These are phyloP conservation scores for Talaromyces funiculosus DNA, from an alignment of 2,329 filamentous ascomycete genomes.

Conservation along the genomic window DNA sequence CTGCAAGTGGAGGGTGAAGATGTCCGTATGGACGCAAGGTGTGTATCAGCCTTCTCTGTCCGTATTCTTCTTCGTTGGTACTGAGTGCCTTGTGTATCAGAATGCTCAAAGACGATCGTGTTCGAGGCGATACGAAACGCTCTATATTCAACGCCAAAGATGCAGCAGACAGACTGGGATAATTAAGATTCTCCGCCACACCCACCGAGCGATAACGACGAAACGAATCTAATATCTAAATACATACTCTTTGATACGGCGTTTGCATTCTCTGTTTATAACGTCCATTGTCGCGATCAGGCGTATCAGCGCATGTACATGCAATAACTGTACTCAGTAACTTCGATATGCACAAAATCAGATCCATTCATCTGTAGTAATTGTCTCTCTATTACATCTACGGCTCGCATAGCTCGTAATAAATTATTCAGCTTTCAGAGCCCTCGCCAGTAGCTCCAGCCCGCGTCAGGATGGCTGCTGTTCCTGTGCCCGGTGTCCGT, in stretches of 20 bases:
- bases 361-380: conserved; percentile 1
- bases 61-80: neutral
- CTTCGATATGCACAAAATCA: neutral
- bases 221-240: conserved; percentile 21
- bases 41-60: conserved; percentile 15
- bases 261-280: neutral
- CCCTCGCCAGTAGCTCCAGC: conserved; percentile 39
- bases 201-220: conserved; percentile 13
- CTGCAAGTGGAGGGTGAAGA: conserved; percentile 90
- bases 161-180: conserved; percentile 71
- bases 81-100: conserved; percentile 29
- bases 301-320: neutral
- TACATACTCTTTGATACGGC: neutral
- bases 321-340: neutral
- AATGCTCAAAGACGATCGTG: conserved; percentile 88
- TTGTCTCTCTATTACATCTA: conserved; percentile 3
- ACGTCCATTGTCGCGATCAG: neutral
- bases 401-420: conserved; percentile 8
- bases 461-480: conserved; percentile 66
- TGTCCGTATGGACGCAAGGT: conserved; percentile 70
- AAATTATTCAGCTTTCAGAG: conserved; percentile 20
- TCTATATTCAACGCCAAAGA: conserved; percentile 72
- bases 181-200: conserved; percentile 23
- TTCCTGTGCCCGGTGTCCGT: conserved; percentile 35
- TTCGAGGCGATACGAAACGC: conserved; percentile 54